phyloP scores from a whole-genome alignment of 768 basidiomycete genomes.

The Suillus cothurnatus region DNA sequence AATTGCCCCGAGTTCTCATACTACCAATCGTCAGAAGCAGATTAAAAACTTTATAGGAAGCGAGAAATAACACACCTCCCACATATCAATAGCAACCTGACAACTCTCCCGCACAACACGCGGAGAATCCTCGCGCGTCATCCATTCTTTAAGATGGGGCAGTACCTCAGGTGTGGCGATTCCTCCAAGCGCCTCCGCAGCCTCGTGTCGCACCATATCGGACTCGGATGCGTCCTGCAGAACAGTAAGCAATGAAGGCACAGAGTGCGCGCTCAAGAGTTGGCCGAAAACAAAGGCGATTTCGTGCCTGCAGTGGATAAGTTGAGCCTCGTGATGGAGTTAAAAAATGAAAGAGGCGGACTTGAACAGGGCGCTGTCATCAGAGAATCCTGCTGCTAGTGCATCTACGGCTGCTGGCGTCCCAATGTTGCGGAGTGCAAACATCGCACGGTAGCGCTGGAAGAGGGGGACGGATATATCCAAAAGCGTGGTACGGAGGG shows the following conservation, averaged over 20 bases:
- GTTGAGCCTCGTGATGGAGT: background rate
- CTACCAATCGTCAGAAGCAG: constrained; percentile 36
- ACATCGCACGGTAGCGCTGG: constrained; percentile 97
- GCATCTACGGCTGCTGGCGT: constrained; percentile 85
- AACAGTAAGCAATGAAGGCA: constrained; percentile 81
- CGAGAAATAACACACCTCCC: constrained; percentile 62
- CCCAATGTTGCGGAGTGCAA: constrained; percentile 93
- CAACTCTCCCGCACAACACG: constrained; percentile 94
- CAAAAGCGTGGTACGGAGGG: constrained; percentile 64
- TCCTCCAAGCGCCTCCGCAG: constrained; percentile 97
- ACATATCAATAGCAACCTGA: constrained; percentile 96
- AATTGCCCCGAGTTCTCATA: constrained; percentile 82
- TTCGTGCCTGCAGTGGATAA: constrained; percentile 71
- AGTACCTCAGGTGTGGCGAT: constrained; percentile 94
- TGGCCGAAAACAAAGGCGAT: constrained; percentile 99
- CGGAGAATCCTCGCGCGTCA: constrained; percentile 75
- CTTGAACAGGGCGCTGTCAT: constrained; percentile 94
- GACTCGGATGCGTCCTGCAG: constrained; percentile 74
- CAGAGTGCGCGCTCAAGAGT: constrained; percentile 83
- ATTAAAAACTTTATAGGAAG: background rate
- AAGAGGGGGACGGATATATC: constrained; percentile 75
- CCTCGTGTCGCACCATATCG: constrained; percentile 98
- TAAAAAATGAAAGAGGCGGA: constrained; percentile 38
- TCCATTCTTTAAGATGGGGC: constrained; percentile 84
- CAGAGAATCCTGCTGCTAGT: constrained; percentile 86